phyloP scores from a whole-genome alignment of 108 stramenopile species.

The Nitzschia putrida region DNA sequence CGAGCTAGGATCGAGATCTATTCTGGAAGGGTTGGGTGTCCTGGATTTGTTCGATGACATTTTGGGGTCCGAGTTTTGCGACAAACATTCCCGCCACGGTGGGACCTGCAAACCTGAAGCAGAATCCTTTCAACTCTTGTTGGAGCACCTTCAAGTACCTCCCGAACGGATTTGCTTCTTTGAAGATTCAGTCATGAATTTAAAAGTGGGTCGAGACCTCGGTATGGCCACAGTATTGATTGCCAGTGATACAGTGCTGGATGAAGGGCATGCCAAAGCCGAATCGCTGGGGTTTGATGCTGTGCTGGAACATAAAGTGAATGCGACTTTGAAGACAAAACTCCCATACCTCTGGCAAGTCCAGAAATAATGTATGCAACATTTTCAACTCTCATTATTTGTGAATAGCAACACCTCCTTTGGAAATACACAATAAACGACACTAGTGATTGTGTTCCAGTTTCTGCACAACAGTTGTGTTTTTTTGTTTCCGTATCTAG shows the following conservation, averaged over 20 bases:
- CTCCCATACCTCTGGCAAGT: constrained; percentile 16
- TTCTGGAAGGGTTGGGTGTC: constrained; percentile 35
- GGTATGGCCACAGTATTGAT: constrained; percentile 45
- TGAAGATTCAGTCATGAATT: constrained; percentile 50
- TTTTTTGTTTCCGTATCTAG: too few relatives aligned
- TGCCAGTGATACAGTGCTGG: constrained; percentile 7
- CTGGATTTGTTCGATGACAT: constrained; percentile 38
- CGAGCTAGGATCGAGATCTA: constrained; percentile 35
- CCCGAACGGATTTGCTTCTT: constrained; percentile 37
- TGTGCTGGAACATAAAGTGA: constrained; percentile 29
- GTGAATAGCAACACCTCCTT: too few relatives aligned
- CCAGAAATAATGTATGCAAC: too few relatives aligned
- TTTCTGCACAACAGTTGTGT: too few relatives aligned
- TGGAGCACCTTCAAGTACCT: constrained; percentile 12
- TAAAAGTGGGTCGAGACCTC: constrained; percentile 32
- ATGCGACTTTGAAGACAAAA: constrained; percentile 12
- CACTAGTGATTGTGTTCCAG: too few relatives aligned
- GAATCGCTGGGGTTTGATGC: constrained; percentile 40
- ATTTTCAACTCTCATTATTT: too few relatives aligned
- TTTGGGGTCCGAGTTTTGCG: constrained; percentile 35
- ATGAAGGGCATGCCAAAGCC: constrained; percentile 22
- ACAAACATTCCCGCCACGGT: not conserved
- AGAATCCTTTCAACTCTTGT: constrained; percentile 37
- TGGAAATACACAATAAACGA: too few relatives aligned
- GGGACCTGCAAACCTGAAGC: constrained; percentile 42